Evolutionary conservation across 1,139 yeast species (phyloP), one percentile per base, ranked within the genome.

Genomic region (Scheffersomyces titani): DNA sequence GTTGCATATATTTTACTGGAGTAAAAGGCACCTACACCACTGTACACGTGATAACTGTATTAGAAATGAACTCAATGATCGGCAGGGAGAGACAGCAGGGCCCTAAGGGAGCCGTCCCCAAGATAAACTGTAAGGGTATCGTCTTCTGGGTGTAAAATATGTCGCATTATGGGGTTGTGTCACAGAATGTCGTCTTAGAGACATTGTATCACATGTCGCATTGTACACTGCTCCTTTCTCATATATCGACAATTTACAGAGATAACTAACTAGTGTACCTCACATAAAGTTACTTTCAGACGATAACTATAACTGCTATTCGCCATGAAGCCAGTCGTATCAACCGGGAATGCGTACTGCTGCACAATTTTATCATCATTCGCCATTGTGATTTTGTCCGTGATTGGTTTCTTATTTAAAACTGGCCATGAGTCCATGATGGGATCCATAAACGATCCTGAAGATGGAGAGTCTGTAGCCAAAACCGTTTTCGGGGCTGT

Each of bases 401-500:
- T 90, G 55, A 84, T 94, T 65, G 99, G 96, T 20, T 84, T 85
- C 64, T 79, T 94, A 64, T 94, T 94, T 79, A 80, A 88, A 65
- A 79, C 80, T 52, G 91, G 88, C 65, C 96, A 92, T 71, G 98
- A 94, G 74, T 83, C 96, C 20, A 88, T 94, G 89, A 88, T 92
- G 78, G 99, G 99, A 6, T 90, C 97, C 49, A 86, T 87, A 61
- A 87, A 82, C 64, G 97, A 93, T 69, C 98, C 99, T 22, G 90
- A 85, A 63, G 94, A 94, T 70, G 98, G 98, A 13, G 86, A 86
- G 61, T 97, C 96, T 76, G 98, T 93, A 51, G 97, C 98, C 45
- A 84, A 85, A 61, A 94, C 98, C 3, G 87, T 94, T 19, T 90
- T 89, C 73, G 88, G 93, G 51, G 98, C 98, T 22, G 98, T 93